Evolutionary conservation across 805 yeast genomes (phyloP).

Genomic region (Cyberlindnera saturnus): DNA sequence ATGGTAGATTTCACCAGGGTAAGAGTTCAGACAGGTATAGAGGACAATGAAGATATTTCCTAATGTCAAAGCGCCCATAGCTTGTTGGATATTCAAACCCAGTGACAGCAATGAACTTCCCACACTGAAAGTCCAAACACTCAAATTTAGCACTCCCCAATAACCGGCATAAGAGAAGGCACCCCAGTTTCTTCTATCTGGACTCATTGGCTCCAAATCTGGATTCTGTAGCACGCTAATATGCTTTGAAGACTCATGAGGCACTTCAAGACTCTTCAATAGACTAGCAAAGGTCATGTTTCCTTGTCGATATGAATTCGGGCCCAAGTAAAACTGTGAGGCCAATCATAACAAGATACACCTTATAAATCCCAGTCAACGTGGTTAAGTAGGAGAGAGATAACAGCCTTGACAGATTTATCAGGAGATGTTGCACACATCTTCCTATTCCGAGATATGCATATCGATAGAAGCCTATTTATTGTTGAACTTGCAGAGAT

Average conservation of each 20-base stretch:
- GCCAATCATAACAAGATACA: too few relatives aligned
- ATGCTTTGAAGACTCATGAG: conserved; percentile 17
- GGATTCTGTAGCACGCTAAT: conserved; percentile 25
- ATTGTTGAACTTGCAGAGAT: too few relatives aligned
- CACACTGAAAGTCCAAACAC: conserved; percentile 32
- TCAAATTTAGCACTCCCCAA: conserved; percentile 31
- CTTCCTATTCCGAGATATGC: too few relatives aligned
- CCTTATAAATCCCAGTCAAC: too few relatives aligned
- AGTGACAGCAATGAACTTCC: conserved; percentile 33
- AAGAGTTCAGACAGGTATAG: conserved; percentile 31
- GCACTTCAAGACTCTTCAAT: conserved; percentile 18
- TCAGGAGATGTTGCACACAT: too few relatives aligned
- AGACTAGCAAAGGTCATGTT: not conserved
- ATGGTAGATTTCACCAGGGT: conserved; percentile 35
- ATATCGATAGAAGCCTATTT: too few relatives aligned
- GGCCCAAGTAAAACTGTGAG: too few relatives aligned
- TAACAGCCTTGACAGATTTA: too few relatives aligned
- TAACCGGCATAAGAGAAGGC: conserved; percentile 27
- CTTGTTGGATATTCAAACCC: conserved; percentile 33
- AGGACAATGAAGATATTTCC: conserved; percentile 33
- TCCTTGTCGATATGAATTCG: too few relatives aligned
- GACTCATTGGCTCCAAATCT: conserved; percentile 35
- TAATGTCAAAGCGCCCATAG: conserved; percentile 35
- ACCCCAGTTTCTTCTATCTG: conserved; percentile 33
- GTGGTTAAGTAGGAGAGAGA: too few relatives aligned